Percentiles rank a stretch among this genome's conserved stretches.
These are phyloP conservation scores for Beauveria brongniartii DNA, from an alignment of 2,329 filamentous ascomycete species.

Conservation along the genomic window DNA sequence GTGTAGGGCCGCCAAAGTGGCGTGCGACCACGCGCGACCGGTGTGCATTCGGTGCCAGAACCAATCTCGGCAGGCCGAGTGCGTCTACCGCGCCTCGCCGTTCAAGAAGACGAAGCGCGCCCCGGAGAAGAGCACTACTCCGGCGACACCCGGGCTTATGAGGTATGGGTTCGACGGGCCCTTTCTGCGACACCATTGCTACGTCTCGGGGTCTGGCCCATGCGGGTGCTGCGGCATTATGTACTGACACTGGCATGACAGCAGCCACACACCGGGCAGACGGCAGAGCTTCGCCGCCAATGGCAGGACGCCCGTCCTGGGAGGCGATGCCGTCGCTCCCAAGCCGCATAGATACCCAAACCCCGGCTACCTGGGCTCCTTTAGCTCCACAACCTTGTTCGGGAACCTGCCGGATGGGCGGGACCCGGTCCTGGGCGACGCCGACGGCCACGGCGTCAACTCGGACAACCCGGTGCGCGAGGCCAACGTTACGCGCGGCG, in stretches of 20 bases:
- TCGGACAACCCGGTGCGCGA: constrained; percentile 7
- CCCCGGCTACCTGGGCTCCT: constrained; percentile 8
- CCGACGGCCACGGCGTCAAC: background rate
- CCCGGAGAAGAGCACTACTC: constrained; percentile 7
- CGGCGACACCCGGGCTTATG: background rate
- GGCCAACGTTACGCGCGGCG: constrained; percentile 4
- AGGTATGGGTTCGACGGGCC: background rate
- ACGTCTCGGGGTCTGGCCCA: background rate
- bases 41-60: constrained; percentile 20
- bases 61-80: constrained; percentile 9
- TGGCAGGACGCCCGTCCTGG: background rate
- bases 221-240: background rate
- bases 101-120: constrained; percentile 15
- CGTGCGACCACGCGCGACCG: constrained; percentile 20
- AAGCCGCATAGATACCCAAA: constrained; percentile 8
- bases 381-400: constrained; percentile 15
- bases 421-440: background rate
- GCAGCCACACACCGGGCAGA: constrained; percentile 3
- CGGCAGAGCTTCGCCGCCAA: background rate
- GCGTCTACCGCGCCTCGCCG: constrained; percentile 15
- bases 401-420: constrained; percentile 7
- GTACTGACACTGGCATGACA: background rate
- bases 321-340: background rate
- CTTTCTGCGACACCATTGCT: background rate
- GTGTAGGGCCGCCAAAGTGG: constrained; percentile 20